Evolutionary conservation across 1,284 basidiomycete species (phyloP), one percentile per base, ranked within the genome.

Genomic region (Megacollybia platyphylla): DNA sequence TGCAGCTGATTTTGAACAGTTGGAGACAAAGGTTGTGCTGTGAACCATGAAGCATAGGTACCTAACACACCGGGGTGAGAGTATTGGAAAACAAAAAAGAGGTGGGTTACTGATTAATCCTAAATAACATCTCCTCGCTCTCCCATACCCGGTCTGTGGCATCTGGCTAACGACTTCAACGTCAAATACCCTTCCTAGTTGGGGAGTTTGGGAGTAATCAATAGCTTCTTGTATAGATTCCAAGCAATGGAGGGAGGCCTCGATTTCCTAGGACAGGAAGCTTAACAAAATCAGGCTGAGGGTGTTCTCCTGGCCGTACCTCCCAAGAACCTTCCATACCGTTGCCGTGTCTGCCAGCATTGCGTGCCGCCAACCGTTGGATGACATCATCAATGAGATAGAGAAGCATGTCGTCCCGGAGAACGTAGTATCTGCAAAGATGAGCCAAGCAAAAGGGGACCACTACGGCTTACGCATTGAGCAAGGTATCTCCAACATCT

Each of bases 401-500:
- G 1, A 65, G 68, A 17, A 92, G 65, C 77, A 92, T 85, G 44
- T 88, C 79, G 41, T 84, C 75, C 18, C 87, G 76, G 3, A 93
- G 68, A 20, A 93, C 73, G 54, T 93, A 93, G 54, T 86, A 92
- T n/a, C 87, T 91, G 49, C 9, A 38, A 13, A 3, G 32, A 34
- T 34, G 15, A 24, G 20, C 10, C 44, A 46, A 31, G 39, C 18
- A 29, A 7, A 40, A 29, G n/a, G n/a, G 11, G 18, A n/a, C 8
- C 39, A n/a, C 10, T 15, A 10, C 5, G 17, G 67, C 85, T 50
- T 58, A 90, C 79, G 88, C 87, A 53, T 91, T 89, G 46, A 93
- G 85, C 24, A 94, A 70, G 1, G 88, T 88, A 60, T 94, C 90
- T 0, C 89, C 90, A 6, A 90, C 81, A 51, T 93, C 89, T 49